A percentile compares a stretch with the other conserved stretches of the same genome.
Evolutionary conservation across 2,329 filamentous ascomycete species (phyloP).

Genomic region (Scedosporium aurantiacum): DNA sequence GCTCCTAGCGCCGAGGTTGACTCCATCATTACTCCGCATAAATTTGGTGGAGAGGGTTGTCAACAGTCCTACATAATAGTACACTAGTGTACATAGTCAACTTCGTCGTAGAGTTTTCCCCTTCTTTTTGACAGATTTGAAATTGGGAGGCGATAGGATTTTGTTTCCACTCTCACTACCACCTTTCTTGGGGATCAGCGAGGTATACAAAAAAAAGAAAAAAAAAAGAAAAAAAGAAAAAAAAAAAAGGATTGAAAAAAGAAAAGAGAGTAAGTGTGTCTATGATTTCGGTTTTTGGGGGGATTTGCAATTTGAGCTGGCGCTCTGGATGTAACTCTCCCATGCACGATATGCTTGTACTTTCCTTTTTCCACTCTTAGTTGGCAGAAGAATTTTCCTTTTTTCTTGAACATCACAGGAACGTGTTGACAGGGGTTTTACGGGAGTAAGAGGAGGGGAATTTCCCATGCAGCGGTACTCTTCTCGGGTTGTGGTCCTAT

Average conservation of each 20-base stretch:
- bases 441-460: too few species aligned
- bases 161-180: too few species aligned
- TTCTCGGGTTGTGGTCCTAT: background rate
- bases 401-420: background rate
- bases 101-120: background rate
- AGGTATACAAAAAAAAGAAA: background rate
- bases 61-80: background rate
- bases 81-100: background rate
- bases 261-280: background rate
- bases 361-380: background rate
- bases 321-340: background rate
- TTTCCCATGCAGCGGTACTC: background rate
- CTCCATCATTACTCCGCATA: too few species aligned
- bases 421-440: background rate
- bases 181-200: too few species aligned
- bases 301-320: background rate
- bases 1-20: background rate
- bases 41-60: background rate
- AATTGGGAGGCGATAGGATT: too few species aligned
- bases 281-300: background rate
- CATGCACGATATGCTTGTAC: background rate
- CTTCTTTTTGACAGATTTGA: background rate
- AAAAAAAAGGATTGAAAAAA: background rate
- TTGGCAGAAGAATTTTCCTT: background rate
- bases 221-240: background rate